Base-by-base conservation (phyloP, 1,284 basidiomycete genomes). In the Pascua guehoae region DNA sequence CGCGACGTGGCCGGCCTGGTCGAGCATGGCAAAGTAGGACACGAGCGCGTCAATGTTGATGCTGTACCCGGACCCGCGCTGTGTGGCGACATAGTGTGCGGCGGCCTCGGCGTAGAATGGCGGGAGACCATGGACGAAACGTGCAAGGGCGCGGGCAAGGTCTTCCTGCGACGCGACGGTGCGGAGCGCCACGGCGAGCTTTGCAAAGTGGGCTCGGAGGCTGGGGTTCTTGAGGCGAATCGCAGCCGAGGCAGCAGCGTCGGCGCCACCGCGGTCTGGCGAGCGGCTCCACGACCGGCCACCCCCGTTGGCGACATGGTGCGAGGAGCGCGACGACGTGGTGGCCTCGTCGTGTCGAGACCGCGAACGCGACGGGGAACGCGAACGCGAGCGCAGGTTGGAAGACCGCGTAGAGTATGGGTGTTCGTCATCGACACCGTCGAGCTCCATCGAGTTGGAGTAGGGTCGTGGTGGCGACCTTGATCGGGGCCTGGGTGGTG, bases 1-100 rank as follows among this genome's bases (percentile, higher is more conserved):
- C n/a, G 24, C 24, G 47, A 40, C 15, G 47, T 48, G 7, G 50
- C 47, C 1, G 55, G 54, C 47, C 47, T 56, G 45, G 44, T 62
- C 60, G 16, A 62, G 54, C 43, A 50, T 51, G 12, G 49, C 36
- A 36, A 62, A 56, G 44, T 58, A 58, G 15, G 46, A 46, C 12
- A 46, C 57, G 18, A 62, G 39, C 12, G 49, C 32, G 47, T 62
- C 60, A 18, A 62, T 47, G 47, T 62, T 62, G 46, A 62, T 47
- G 4, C 40, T 40, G 38, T 43, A 38, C 18, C 51, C 58, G 8
- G 17, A 32, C 12, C 41, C 17, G n/a, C 39, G 46, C 47, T 53
- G 56, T 14, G 37, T 18, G 3, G 24, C 44, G 32, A 59, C 52
- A 24, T 52, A 53, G 46, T 56, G 48, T 10, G 42, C 18, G 2